Base-by-base conservation (phyloP, 805 yeast species). In the Wickerhamomyces pijperi region DNA sequence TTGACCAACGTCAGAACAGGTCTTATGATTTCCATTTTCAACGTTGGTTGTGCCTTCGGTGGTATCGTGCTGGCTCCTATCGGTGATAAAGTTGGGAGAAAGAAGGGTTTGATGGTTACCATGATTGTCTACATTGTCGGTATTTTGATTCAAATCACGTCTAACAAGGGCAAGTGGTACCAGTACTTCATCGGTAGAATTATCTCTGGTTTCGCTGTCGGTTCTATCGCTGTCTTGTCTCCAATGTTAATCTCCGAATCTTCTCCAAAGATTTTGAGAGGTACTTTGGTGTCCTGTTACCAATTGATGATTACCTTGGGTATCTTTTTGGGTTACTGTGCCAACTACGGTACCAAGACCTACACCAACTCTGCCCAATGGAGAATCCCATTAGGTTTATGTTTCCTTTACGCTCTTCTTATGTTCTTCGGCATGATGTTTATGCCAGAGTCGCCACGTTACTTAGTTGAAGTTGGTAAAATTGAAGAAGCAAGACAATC, bases 371-470 rank as follows among this genome's bases (percentile, higher is more conserved):
- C 88, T 33, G 85, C 60, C 11, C 82, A 76, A 63, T 80, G 86
- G 86, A 76, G 86, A 72, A 69, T 79, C 48, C 83, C 82, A 42
- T 64, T 79, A 54, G 81, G 80, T 44, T 59, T 75, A 45, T 65
- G 69, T 52, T 70, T 69, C 49, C 63, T 64, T 23, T 70, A 71
- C 71, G 67, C 67, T 36, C 35, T 62, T 15, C 45, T 59, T 39
- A 55, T 61, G 65, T 46, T 61, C 36, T 47, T 45, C 25, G 64
- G 56, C 47, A 58, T 60, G 63, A 46, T 49, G 3, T 68, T 70
- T 50, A 78, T 78, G 71, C 86, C 86, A 38, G 87, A 80, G 63
- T 77, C 84, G 28, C 83, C 86, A 53, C 67, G 86, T 60, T 80
- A 58, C 61, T 67, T 79, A 59, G 65, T 74, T 44, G 77, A 73